These are phyloP conservation scores for Ceratobasidium sp. DNA, from an alignment of 1,284 basidiomycete species.

Conservation along the genomic window DNA sequence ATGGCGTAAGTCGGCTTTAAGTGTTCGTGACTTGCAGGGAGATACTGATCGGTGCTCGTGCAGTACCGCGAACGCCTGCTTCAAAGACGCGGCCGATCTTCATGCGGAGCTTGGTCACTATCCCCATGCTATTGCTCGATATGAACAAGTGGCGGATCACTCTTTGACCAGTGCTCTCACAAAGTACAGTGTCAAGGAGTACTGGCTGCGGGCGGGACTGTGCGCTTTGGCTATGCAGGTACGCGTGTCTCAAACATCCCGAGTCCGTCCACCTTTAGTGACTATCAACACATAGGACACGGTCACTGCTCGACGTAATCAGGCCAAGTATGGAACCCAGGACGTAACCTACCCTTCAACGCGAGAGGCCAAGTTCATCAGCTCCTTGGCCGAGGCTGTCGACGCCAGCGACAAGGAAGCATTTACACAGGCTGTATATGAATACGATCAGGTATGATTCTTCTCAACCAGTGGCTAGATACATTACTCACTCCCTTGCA, in stretches of 20 bases:
- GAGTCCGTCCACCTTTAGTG: neutral
- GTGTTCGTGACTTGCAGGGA: neutral
- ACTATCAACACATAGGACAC: constrained; percentile 66
- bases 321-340: constrained; percentile 74
- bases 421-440: constrained; percentile 80
- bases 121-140: constrained; percentile 83
- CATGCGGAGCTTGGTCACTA: constrained; percentile 91
- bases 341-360: constrained; percentile 86
- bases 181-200: constrained; percentile 99
- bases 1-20: constrained; percentile 72
- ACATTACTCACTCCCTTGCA: constrained; percentile 48
- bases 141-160: constrained; percentile 89
- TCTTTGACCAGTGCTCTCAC: constrained; percentile 86
- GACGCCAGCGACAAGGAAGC: constrained; percentile 79
- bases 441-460: constrained; percentile 67
- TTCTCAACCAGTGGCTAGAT: neutral
- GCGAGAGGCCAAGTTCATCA: constrained; percentile 88
- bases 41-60: constrained; percentile 7
- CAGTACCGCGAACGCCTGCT: constrained; percentile 95
- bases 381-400: constrained; percentile 76
- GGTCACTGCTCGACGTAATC: constrained; percentile 81
- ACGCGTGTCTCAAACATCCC: constrained; percentile 47
- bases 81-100: constrained; percentile 94
- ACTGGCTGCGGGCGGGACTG: constrained; percentile 88
- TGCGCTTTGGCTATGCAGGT: constrained; percentile 92